These are phyloP conservation scores for Penicillium ucsense DNA, from an alignment of 495 filamentous ascomycete species.

Conservation along the genomic window DNA sequence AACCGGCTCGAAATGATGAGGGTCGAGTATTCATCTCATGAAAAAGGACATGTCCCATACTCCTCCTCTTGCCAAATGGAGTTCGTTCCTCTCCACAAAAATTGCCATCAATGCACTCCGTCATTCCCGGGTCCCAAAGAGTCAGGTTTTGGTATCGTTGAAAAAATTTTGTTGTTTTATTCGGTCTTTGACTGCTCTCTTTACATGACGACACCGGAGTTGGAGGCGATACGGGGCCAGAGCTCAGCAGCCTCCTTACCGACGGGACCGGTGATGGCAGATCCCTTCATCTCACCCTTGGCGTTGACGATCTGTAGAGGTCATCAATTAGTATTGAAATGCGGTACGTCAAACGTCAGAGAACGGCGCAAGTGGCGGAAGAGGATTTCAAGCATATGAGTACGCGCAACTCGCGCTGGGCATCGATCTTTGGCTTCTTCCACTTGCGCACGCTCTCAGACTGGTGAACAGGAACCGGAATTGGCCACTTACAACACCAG, in stretches of 20 bases:
- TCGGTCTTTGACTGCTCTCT: constrained; percentile 20
- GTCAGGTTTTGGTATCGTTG: constrained; percentile 35
- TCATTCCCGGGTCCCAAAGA: constrained; percentile 19
- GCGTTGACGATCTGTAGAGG: constrained; percentile 86
- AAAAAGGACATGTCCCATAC: constrained; percentile 13
- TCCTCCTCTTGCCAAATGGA: constrained; percentile 1
- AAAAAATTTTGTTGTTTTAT: constrained; percentile 24
- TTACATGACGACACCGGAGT: constrained; percentile 99
- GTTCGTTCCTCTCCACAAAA: constrained; percentile 12
- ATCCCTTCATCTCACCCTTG: constrained; percentile 99
- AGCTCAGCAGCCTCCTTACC: constrained; percentile 99
- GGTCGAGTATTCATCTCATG: constrained; percentile 20
- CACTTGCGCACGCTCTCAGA: neutral
- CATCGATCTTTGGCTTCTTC: neutral
- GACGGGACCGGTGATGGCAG: constrained; percentile 96
- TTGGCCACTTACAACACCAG: constrained; percentile 73
- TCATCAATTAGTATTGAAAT: neutral
- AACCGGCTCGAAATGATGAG: constrained; percentile 23
- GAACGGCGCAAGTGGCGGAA: too few species aligned
- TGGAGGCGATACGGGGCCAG: constrained; percentile 99
- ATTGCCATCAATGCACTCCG: constrained; percentile 23
- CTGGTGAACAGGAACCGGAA: neutral
- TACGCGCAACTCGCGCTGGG: too few species aligned
- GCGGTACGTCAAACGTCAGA: too few species aligned
- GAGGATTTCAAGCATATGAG: too few species aligned